Evolutionary conservation across 2,329 filamentous ascomycete genomes (phyloP), one percentile per base, ranked within the genome.

Genomic region (Aspergillus sp.): DNA sequence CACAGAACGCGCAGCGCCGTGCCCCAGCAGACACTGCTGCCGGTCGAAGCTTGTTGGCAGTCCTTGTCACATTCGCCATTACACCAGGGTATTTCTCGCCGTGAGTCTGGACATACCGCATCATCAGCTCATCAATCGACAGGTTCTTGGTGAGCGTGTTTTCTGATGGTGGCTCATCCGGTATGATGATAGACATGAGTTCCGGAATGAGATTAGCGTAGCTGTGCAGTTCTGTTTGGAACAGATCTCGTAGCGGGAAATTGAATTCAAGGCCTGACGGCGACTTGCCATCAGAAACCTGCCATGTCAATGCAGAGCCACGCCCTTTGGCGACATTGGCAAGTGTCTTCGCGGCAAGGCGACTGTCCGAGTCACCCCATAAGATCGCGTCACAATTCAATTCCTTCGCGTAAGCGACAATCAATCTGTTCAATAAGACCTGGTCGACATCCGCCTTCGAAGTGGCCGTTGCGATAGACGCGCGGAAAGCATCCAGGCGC

Each of bases 61-160:
- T 98, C 53, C 89, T 82, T 4, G 96, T 91, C 7, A 98, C 93
- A 64, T 98, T 98, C 27, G 90, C 86, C 56, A 98, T 90, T 48
- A 97, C 89, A 47, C 87, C 88, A 3, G 90, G 88, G 61, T 94
- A 96, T 50, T 85, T 86, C 55, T 82, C 81, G 64, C 95, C 90
- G 13, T 95, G 88, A 37, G 83, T 85, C 55, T 82, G 81, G 61
- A 98, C 95, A 66, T 96, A 98, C 49, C 89, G 84, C 49, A 78
- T 73, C 84, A 97, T 90, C 46, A 98, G 79, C 57, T 90, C 85
- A 62, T 96, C 90, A 59, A 98, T 96, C 41, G 89, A 94, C 41
- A 88, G 79, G 55, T 89, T 85, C 49, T 61, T 65, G 27, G 62
- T 66, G 9, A 68, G 60, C 27, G 64, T 47, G 37, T 63, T 65